These are phyloP conservation scores for Fusarium kyushuense DNA, from an alignment of 2,329 filamentous ascomycete genomes.

Conservation along the genomic window DNA sequence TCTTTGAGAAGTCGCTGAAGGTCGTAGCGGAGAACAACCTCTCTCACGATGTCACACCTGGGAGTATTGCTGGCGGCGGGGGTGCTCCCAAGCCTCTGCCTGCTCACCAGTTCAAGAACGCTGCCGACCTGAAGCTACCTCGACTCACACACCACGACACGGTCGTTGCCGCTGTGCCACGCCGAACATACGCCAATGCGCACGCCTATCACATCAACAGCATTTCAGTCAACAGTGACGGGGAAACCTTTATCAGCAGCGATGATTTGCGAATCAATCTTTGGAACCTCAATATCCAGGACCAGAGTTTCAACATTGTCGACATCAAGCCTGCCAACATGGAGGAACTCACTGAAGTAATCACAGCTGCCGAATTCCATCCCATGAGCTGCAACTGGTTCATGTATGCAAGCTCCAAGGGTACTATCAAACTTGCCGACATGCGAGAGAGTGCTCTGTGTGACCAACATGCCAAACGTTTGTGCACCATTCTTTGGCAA, in stretches of 20 bases:
- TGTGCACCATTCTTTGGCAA: conserved; percentile 12
- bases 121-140: conserved; percentile 89
- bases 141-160: conserved; percentile 98
- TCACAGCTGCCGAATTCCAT: conserved; percentile 98
- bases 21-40: conserved; percentile 99
- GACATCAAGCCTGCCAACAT: conserved; percentile 99
- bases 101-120: conserved; percentile 80
- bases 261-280: conserved; percentile 98
- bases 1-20: conserved; percentile 99
- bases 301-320: conserved; percentile 99
- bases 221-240: conserved; percentile 99
- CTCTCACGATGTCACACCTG: conserved; percentile 90
- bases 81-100: conserved; percentile 77
- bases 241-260: conserved; percentile 98
- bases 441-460: conserved; percentile 98
- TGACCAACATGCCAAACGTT: conserved; percentile 95
- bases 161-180: conserved; percentile 94
- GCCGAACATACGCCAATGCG: conserved; percentile 96
- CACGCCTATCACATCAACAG: conserved; percentile 99
- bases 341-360: conserved; percentile 99
- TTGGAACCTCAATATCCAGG: conserved; percentile 99
- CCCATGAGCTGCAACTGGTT: conserved; percentile 99
- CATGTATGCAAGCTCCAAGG: conserved; percentile 99
- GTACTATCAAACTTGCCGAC: conserved; percentile 97
- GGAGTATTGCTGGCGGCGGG: conserved; percentile 77